A percentile compares a stretch with the other conserved stretches of the same genome.
Conservation (phyloP, 345 rosid species). For the Draba incana region DNA sequence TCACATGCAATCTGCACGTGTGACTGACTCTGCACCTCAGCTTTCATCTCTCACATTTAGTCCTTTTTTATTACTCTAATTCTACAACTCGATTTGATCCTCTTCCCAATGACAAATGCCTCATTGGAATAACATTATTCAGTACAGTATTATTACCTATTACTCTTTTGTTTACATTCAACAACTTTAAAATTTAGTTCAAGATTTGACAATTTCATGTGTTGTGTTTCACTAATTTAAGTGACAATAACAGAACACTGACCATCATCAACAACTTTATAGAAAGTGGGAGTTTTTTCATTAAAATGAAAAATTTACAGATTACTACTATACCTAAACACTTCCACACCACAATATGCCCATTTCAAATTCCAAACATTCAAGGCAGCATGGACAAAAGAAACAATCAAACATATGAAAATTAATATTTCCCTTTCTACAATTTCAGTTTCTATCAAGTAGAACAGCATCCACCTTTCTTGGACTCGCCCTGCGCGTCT, state of each 20-base stretch:
- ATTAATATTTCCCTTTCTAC: constrained; percentile 32
- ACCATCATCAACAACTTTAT: constrained; percentile 23
- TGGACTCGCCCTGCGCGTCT: constrained; percentile 39
- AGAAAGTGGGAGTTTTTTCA: constrained; percentile 26
- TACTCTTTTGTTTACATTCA: neutral
- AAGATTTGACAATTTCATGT: neutral
- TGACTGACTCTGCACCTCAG: constrained; percentile 33
- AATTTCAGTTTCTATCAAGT: constrained; percentile 40
- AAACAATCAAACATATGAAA: constrained; percentile 30
- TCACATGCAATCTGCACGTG: constrained; percentile 43
- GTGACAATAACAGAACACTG: neutral
- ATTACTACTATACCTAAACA: constrained; percentile 42
- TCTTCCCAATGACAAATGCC: constrained; percentile 39
- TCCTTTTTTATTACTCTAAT: neutral
- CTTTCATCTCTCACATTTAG: constrained; percentile 13
- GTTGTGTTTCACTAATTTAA: neutral
- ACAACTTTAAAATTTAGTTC: neutral
- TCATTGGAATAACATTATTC: constrained; percentile 19
- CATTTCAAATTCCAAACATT: constrained; percentile 31
- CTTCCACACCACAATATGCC: constrained; percentile 32
- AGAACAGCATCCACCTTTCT: constrained; percentile 69
- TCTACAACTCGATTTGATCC: constrained; percentile 32
- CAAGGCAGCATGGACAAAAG: constrained; percentile 30
- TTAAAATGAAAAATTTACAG: constrained; percentile 40
- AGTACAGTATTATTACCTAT: neutral